A percentile compares a stretch with the other conserved stretches of the same genome.
Evolutionary conservation across 1,139 yeast species (phyloP).

Genomic region (Nadsonia commutata): DNA sequence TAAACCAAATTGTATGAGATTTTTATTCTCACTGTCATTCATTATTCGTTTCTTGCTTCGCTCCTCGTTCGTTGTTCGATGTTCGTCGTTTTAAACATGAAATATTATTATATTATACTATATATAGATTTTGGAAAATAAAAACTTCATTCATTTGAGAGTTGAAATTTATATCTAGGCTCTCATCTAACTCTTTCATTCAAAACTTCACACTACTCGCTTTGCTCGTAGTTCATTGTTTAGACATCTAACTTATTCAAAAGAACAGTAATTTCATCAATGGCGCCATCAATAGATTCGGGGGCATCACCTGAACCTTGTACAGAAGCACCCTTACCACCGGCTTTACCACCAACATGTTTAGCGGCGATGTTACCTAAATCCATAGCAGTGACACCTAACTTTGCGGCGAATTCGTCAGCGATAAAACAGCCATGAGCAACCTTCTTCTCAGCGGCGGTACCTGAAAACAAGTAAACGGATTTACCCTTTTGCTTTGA

Average conservation of each 20-base stretch:
- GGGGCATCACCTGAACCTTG: slow-evolving; percentile 94
- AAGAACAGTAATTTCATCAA: slow-evolving; percentile 41
- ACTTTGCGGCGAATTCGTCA: slow-evolving; percentile 43
- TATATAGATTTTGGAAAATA: too few species aligned
- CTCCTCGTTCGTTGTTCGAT: too few species aligned
- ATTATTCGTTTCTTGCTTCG: too few species aligned
- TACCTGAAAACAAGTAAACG: slow-evolving; percentile 71
- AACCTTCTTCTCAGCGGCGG: slow-evolving; percentile 47
- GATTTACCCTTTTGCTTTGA: slow-evolving; percentile 63
- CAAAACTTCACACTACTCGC: too few species aligned
- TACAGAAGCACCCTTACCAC: slow-evolving; percentile 93
- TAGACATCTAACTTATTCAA: neutral
- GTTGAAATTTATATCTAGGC: too few species aligned
- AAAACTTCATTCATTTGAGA: too few species aligned
- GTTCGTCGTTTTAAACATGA: too few species aligned
- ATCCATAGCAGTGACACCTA: slow-evolving; percentile 64
- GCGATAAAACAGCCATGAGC: slow-evolving; percentile 92
- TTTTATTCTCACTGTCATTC: too few species aligned
- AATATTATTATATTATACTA: too few species aligned
- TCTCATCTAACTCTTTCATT: too few species aligned
- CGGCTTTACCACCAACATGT: slow-evolving; percentile 90
- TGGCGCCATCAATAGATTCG: slow-evolving; percentile 54
- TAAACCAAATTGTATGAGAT: too few species aligned
- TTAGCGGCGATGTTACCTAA: slow-evolving; percentile 58
- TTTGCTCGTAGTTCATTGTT: too few species aligned